A percentile compares a stretch with the other conserved stretches of the same genome.
These are phyloP conservation scores for Bifiguratus adelaidae DNA, from an alignment of 192 early-diverging fungal species.

Conservation along the genomic window DNA sequence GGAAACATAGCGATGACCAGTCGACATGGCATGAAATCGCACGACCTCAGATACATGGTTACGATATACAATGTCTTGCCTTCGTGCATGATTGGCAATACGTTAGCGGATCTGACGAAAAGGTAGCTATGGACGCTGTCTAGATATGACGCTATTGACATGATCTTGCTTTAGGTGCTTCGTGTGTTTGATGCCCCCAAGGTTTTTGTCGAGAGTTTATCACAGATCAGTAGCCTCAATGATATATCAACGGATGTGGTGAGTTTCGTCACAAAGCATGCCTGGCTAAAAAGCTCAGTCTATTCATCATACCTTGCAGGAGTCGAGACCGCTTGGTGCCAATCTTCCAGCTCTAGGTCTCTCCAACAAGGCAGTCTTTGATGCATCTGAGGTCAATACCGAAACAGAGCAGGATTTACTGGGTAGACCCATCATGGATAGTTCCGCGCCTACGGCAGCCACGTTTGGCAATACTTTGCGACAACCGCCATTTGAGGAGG, in stretches of 20 bases:
- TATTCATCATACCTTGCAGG: constrained; percentile 8
- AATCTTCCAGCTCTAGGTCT: constrained; percentile 85
- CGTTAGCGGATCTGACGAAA: constrained; percentile 91
- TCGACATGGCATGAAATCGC: constrained; percentile 84
- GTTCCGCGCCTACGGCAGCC: constrained; percentile 32
- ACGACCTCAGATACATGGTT: constrained; percentile 94
- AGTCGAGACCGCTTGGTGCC: constrained; percentile 58
- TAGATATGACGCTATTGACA: neutral
- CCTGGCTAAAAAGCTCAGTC: neutral
- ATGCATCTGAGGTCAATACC: constrained; percentile 23
- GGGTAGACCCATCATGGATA: constrained; percentile 43
- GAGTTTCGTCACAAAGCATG: constrained; percentile 1
- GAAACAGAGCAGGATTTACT: constrained; percentile 49
- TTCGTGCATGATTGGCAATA: constrained; percentile 65
- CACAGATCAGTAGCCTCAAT: constrained; percentile 28
- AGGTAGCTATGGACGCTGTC: constrained; percentile 30
- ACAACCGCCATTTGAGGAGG: constrained; percentile 81
- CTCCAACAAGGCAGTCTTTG: constrained; percentile 89
- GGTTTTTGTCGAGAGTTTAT: constrained; percentile 61
- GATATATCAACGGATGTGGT: constrained; percentile 26
- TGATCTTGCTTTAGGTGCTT: constrained; percentile 41
- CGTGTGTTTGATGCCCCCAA: constrained; percentile 81
- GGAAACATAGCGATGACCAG: constrained; percentile 28
- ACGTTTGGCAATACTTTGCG: constrained; percentile 25
- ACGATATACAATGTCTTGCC: constrained; percentile 80